phyloP scores from a whole-genome alignment of 257 asterid species.

The Mentha longifolia region DNA sequence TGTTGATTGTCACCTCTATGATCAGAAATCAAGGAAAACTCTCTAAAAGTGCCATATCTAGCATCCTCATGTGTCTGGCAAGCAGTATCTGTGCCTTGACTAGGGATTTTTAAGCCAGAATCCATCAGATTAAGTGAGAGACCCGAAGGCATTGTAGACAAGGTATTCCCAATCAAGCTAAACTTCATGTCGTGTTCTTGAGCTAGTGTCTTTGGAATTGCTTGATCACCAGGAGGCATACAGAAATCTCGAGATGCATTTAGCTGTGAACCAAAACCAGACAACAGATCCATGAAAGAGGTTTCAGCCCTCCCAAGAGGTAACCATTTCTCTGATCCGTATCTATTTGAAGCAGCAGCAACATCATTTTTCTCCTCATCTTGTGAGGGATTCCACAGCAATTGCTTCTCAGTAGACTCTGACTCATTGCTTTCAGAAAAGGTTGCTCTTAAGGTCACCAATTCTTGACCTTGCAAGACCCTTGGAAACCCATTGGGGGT shows the following conservation, averaged over 20 bases:
- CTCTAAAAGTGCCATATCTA: conserved; percentile 53
- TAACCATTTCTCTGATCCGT: conserved; percentile 60
- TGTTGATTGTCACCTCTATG: conserved; percentile 58
- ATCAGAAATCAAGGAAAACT: conserved; percentile 55
- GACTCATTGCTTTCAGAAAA: conserved; percentile 68
- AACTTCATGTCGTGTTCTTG: conserved; percentile 65
- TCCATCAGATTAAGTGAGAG: conserved; percentile 79
- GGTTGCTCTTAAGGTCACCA: conserved; percentile 73
- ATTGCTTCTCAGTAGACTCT: conserved; percentile 70
- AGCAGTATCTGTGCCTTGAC: conserved; percentile 46
- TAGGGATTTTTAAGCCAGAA: conserved; percentile 49
- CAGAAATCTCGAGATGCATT: conserved; percentile 53
- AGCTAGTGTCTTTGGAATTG: conserved; percentile 47
- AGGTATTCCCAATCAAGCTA: conserved; percentile 53
- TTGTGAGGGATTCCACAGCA: conserved; percentile 53
- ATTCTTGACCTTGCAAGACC: conserved; percentile 98
- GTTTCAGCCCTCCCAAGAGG: conserved; percentile 73
- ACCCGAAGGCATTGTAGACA: conserved; percentile 61
- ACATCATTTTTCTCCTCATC: conserved; percentile 63
- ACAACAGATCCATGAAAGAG: conserved; percentile 71
- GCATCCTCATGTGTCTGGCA: conserved; percentile 57
- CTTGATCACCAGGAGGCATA: conserved; percentile 50
- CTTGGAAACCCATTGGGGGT: conserved; percentile 67
- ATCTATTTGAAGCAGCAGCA: conserved; percentile 56
- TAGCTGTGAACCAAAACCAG: conserved; percentile 76